Evolutionary conservation across 768 basidiomycete species (phyloP).

Genomic region (Vishniacozyma victoriae): DNA sequence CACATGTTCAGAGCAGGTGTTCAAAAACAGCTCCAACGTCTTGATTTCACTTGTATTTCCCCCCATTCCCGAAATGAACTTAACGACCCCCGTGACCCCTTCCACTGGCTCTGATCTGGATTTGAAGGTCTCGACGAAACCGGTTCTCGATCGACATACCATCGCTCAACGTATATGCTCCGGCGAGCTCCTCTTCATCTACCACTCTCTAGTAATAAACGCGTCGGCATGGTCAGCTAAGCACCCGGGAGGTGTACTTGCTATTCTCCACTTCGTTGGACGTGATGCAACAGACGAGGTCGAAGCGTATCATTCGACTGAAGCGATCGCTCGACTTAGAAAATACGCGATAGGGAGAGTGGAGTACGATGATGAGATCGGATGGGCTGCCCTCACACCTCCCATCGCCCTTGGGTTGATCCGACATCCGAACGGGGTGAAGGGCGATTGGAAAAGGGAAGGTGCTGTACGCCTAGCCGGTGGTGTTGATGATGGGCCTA

Average conservation of each 20-base stretch:
- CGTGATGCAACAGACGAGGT: constrained; percentile 93
- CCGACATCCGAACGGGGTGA: constrained; percentile 26
- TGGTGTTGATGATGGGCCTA: background rate
- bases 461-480: constrained; percentile 30
- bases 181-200: constrained; percentile 72
- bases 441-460: constrained; percentile 40
- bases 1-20: no score
- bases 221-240: constrained; percentile 62
- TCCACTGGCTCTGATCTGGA: no score
- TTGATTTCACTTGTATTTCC: no score
- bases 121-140: background rate
- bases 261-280: constrained; percentile 90
- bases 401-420: constrained; percentile 72
- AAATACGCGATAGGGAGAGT: constrained; percentile 68
- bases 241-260: constrained; percentile 84
- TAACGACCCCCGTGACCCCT: no score
- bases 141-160: constrained; percentile 51
- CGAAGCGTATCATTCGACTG: constrained; percentile 74
- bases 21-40: no score
- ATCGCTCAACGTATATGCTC: constrained; percentile 66
- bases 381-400: constrained; percentile 60
- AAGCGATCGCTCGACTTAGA: constrained; percentile 54
- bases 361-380: constrained; percentile 39
- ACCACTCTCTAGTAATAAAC: constrained; percentile 54
- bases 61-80: no score